Evolutionary conservation across 208 protist species (phyloP), one percentile per base, ranked within the genome.

Genomic region (Trypanosoma brucei): DNA sequence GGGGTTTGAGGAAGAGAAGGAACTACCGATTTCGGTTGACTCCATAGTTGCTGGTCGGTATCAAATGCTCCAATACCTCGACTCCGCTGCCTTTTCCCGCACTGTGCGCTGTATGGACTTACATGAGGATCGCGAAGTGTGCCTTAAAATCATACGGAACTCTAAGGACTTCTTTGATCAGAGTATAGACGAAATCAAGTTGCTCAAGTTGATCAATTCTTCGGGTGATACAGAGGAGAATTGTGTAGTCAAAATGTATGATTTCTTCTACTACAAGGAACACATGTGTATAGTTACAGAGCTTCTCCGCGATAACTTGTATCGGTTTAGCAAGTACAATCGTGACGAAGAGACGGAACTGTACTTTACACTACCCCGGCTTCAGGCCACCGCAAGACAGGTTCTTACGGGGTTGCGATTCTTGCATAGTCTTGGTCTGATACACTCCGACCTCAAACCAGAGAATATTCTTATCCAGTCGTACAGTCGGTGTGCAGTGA

Each of bases 71-170:
- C 77, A 87, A 54, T 88, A 81, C 45, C 53, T 97, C 5, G 92
- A 94, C 59, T 81, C 84, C 13, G 94, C 92, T 35, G 82, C 92
- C 40, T 97, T 97, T 62, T 92, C 80, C 4, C 80, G 77, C 30
- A 88, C 89, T 2, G 79, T 95, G 52, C 78, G 86, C 53, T 93
- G 87, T 60, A 48, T 89, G 52, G 93, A 97, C 68, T 54, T 85
- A 59, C 57, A 69, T 53, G 64, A 73, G 35, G 68, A 78, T 30
- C 40, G 67, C 42, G 36, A 78, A 54, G 81, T 95, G 3, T 97
- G 93, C 64, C 70, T 98, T n/a, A 98, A 98, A 65, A 85, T 98
- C 35, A 96, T 97, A 55, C 92, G 93, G 58, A 96, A 97, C 69
- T 88, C 79, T 14, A 97, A 97, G 70, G 89, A 94, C 50, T 97